Evolutionary conservation across 2,329 filamentous ascomycete species (phyloP), one percentile per base, ranked within the genome.

Genomic region (Fusarium sp.): DNA sequence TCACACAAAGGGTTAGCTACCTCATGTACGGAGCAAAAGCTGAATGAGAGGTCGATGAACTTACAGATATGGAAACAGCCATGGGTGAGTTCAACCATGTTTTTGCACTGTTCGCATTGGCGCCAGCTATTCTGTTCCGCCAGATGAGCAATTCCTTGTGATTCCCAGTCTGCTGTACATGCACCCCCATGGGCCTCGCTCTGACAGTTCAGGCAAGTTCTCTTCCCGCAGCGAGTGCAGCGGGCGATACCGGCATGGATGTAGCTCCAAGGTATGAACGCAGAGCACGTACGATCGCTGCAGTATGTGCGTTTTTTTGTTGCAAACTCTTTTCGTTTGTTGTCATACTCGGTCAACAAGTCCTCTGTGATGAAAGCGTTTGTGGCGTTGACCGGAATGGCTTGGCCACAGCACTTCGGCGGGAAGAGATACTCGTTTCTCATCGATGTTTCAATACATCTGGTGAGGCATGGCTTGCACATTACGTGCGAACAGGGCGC

Each of bases 271-370:
- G 48, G 30, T 53, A 53, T 53, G 0, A 53, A 53, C 1, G 30
- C 30, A 24, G 48, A 53, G 48, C 48, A 53, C 5, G 48, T 0
- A 1, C 7, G 3, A 0, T 53, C 17, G n/a, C 30, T 36, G n/a
- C 48, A 53, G 30, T 53, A 53, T 0, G 6, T 51, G 6, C 48
- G 48, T 0, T 35, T 3, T 0, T 4, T 2, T 20, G 30, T 24
- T 24, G 0, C 48, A 1, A 20, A 35, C 18, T 53, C 48, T 0
- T 35, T n/a, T 0, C 9, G 30, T 53, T 53, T 51, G 1, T 24
- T 1, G 1, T 51, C 30, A 2, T 0, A 51, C 30, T 51, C 30
- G 6, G n/a, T 0, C n/a, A 51, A 24, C 1, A 51, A 11, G 0
- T 51, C 30, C 12, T 6, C 48, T 0, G 30, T 0, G 12, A 53